A percentile compares a stretch with the other conserved stretches of the same genome.
Evolutionary conservation across 179 eudicot species (phyloP).

Genomic region (Camellia oleifera): DNA sequence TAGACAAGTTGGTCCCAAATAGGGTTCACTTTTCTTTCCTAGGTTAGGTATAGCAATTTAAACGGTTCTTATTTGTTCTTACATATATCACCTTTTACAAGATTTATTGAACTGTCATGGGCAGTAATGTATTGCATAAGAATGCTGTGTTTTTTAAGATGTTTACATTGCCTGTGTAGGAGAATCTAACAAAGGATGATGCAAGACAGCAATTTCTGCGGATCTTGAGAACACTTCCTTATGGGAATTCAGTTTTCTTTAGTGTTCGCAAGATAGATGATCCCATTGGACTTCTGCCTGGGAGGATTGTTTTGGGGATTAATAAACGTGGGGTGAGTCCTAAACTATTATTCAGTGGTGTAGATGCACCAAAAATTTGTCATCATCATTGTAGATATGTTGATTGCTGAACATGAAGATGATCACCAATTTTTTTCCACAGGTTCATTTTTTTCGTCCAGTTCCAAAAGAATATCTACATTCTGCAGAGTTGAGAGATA

Average conservation of each 20-base stretch:
- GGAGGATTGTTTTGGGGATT: constrained; percentile 81
- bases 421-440: constrained; percentile 8
- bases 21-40: background rate
- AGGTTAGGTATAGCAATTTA: background rate
- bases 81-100: background rate
- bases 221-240: constrained; percentile 84
- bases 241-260: constrained; percentile 95
- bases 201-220: constrained; percentile 90
- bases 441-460: constrained; percentile 99
- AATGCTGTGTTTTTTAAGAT: background rate
- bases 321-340: constrained; percentile 94
- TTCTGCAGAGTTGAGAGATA: constrained; percentile 95
- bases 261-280: constrained; percentile 98
- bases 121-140: background rate
- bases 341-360: background rate
- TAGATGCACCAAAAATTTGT: background rate
- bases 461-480: constrained; percentile 97
- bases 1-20: background rate
- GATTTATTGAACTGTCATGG: background rate
- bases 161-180: constrained; percentile 41
- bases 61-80: background rate
- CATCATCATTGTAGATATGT: background rate
- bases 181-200: constrained; percentile 86
- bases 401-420: background rate
- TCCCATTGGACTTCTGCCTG: constrained; percentile 98